phyloP scores from a whole-genome alignment of 768 basidiomycete species.

The Lactifluus subvellereus region DNA sequence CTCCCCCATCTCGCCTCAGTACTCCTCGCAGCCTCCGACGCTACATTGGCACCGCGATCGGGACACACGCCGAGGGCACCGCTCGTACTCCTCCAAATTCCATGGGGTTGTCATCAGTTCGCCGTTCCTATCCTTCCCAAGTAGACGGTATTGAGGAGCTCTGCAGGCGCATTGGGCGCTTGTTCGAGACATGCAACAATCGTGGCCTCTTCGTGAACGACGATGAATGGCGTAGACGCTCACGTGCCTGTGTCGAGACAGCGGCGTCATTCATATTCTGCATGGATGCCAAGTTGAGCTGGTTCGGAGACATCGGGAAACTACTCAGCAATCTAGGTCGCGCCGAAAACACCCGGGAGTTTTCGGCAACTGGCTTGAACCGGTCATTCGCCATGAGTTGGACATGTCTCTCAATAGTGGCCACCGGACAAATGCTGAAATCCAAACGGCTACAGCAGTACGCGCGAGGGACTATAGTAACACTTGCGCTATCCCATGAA shows the following conservation, averaged over 20 bases:
- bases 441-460: neutral
- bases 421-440: constrained; percentile 5
- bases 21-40: neutral
- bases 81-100: too few relatives aligned
- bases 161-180: constrained; percentile 7
- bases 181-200: constrained; percentile 18
- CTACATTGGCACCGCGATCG: neutral
- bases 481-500: neutral
- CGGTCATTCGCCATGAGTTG: constrained; percentile 14
- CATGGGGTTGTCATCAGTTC: neutral
- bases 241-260: constrained; percentile 15
- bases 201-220: constrained; percentile 5
- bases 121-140: neutral
- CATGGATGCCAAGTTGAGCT: constrained; percentile 1
- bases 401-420: constrained; percentile 20
- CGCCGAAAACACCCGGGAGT: neutral
- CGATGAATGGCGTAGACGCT: constrained; percentile 1
- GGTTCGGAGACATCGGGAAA: constrained; percentile 12
- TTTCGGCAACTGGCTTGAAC: constrained; percentile 1
- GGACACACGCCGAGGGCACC: neutral
- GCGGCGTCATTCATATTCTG: constrained; percentile 12
- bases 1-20: neutral
- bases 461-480: neutral
- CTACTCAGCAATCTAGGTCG: constrained; percentile 10
- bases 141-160: neutral